Evolutionary conservation across 176 grass and related monocot genomes (phyloP).

Genomic region (Oryza brachyantha): DNA sequence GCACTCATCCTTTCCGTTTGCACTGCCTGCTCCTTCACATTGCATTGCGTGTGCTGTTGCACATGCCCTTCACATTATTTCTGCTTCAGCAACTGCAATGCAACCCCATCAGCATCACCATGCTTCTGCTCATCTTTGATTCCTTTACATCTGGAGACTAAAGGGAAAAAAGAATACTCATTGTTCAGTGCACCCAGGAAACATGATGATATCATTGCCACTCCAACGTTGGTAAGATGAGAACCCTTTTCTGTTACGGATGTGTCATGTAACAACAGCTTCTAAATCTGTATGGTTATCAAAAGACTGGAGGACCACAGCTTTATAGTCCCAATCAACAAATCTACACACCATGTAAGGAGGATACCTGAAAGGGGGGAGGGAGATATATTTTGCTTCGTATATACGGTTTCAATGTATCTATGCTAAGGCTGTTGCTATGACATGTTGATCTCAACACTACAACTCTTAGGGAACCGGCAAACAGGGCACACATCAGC

Average conservation of each 20-base stretch:
- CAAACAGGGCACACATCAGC: conserved; percentile 46
- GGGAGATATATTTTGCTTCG: background rate
- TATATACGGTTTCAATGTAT: conserved; percentile 18
- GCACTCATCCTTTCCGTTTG: conserved; percentile 23
- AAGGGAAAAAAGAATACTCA: background rate
- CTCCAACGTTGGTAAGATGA: background rate
- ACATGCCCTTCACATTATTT: conserved; percentile 1
- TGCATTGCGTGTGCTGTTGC: conserved; percentile 16
- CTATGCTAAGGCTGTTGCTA: conserved; percentile 14
- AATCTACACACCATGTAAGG: background rate
- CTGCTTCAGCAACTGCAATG: conserved; percentile 28
- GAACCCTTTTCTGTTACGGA: background rate
- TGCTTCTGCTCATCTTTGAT: background rate
- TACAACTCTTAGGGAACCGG: conserved; percentile 41
- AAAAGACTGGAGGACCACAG: background rate
- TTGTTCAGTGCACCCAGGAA: background rate
- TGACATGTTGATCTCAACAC: conserved; percentile 49
- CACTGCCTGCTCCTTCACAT: background rate
- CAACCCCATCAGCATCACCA: background rate
- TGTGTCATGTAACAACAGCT: background rate
- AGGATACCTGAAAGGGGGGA: background rate
- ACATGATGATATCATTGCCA: background rate
- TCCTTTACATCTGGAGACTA: background rate
- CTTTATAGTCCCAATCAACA: background rate
- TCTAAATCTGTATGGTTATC: background rate